These are phyloP conservation scores for Nicotiana sylvestris DNA, from an alignment of 257 asterid species.

Conservation along the genomic window DNA sequence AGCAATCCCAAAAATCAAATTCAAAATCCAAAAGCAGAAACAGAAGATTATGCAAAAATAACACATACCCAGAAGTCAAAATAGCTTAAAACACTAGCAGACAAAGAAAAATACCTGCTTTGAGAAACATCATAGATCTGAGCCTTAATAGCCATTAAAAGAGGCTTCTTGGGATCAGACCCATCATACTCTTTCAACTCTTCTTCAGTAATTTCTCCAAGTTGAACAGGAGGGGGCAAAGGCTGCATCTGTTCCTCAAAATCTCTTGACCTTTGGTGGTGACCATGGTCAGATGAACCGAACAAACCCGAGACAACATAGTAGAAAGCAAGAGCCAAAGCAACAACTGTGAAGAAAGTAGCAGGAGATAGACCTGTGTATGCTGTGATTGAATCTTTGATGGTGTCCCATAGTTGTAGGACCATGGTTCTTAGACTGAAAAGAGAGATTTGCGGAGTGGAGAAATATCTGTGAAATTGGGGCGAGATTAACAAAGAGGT, in stretches of 20 bases:
- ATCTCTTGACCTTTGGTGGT: slow-evolving; percentile 5
- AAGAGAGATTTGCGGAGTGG: not conserved
- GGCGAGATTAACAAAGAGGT: not conserved
- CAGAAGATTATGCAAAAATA: not conserved
- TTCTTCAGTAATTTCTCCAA: slow-evolving; percentile 73
- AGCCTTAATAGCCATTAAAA: slow-evolving; percentile 92
- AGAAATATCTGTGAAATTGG: not conserved
- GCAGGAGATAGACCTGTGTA: slow-evolving; percentile 24
- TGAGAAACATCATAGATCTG: slow-evolving; percentile 99
- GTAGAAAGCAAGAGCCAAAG: slow-evolving; percentile 16
- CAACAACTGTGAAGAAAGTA: slow-evolving; percentile 17
- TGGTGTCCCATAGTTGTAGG: slow-evolving; percentile 16
- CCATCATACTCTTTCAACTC: slow-evolving; percentile 78
- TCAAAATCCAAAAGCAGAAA: not conserved
- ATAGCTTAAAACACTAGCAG: not conserved
- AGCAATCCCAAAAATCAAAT: not conserved
- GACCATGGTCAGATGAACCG: slow-evolving; percentile 19
- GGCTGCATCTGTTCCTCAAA: slow-evolving; percentile 69
- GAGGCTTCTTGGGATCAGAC: slow-evolving; percentile 72
- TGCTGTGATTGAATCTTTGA: slow-evolving; percentile 19
- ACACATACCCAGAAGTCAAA: not conserved
- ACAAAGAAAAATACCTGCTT: slow-evolving; percentile 53
- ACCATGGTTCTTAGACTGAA: slow-evolving; percentile 8
- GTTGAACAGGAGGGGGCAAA: slow-evolving; percentile 86
- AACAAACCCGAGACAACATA: slow-evolving; percentile 14